Percentiles rank a stretch among this genome's conserved stretches.
Conservation (phyloP, 2,329 filamentous ascomycete species). For the Purpureocillium lavendulum region DNA sequence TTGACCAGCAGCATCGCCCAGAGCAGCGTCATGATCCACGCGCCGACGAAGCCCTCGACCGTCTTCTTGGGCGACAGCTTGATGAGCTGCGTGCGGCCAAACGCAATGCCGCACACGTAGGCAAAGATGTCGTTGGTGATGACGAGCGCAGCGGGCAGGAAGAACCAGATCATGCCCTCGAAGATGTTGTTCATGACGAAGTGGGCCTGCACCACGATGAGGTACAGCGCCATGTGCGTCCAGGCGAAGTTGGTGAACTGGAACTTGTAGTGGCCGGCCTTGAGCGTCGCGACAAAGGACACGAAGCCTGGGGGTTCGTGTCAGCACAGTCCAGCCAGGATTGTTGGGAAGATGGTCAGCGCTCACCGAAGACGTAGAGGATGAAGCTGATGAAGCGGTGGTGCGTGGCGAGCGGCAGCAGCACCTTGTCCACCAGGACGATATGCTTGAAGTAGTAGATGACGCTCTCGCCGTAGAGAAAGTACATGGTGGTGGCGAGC, state of each 20-base stretch:
- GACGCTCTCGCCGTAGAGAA: constrained; percentile 95
- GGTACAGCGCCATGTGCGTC: constrained; percentile 98
- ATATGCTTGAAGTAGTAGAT: constrained; percentile 99
- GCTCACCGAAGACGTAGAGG: constrained; percentile 91
- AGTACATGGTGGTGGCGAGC: constrained; percentile 98
- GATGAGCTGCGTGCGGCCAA: constrained; percentile 93
- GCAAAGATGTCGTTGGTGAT: constrained; percentile 99
- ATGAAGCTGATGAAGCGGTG: constrained; percentile 98
- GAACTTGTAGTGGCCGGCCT: constrained; percentile 94
- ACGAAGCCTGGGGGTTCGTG: constrained; percentile 64
- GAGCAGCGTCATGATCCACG: constrained; percentile 89
- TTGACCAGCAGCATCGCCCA: constrained; percentile 79
- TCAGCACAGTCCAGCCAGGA: no score
- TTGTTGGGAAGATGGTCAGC: no score
- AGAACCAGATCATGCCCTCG: constrained; percentile 99
- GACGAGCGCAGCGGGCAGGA: constrained; percentile 86
- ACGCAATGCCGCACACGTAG: constrained; percentile 94
- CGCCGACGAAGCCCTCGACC: constrained; percentile 92
- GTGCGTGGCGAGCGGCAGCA: constrained; percentile 90
- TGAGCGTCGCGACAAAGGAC: constrained; percentile 91
- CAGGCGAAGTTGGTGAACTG: constrained; percentile 99
- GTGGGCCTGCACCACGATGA: constrained; percentile 96
- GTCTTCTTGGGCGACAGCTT: constrained; percentile 99
- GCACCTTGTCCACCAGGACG: constrained; percentile 84
- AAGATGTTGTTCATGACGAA: constrained; percentile 99